Evolutionary conservation across 495 filamentous ascomycete species (phyloP).

Genomic region (Immersiella caudata): DNA sequence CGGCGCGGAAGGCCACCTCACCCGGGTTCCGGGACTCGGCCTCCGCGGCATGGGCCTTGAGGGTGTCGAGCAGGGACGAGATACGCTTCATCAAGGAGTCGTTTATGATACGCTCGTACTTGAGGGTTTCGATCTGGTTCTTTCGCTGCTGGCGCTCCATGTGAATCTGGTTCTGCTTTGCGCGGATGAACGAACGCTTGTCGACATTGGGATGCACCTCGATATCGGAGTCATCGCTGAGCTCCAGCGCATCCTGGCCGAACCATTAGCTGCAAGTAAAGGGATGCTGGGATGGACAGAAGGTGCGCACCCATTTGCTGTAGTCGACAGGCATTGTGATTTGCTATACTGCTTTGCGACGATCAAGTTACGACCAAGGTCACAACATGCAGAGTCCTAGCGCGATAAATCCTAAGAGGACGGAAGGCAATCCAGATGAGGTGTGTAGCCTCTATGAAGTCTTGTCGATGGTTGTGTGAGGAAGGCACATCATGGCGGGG

Average conservation of each 20-base stretch:
- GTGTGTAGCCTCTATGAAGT: neutral
- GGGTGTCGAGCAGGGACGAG: constrained; percentile 68
- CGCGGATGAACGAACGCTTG: constrained; percentile 96
- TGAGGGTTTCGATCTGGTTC: constrained; percentile 84
- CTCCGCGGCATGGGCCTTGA: constrained; percentile 69
- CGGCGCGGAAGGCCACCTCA: constrained; percentile 80
- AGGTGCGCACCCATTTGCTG: constrained; percentile 77
- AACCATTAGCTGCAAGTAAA: constrained; percentile 4
- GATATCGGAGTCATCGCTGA: constrained; percentile 96
- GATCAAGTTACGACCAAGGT: neutral
- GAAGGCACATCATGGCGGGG: constrained; percentile 11
- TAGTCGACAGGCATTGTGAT: constrained; percentile 85
- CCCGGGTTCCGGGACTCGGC: constrained; percentile 66
- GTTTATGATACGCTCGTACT: constrained; percentile 92
- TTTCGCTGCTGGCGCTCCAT: constrained; percentile 80
- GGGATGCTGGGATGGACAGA: neutral
- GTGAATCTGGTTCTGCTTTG: constrained; percentile 97
- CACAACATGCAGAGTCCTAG: neutral
- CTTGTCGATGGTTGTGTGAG: neutral
- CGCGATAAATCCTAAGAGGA: neutral
- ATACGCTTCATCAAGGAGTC: constrained; percentile 85
- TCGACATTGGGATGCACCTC: constrained; percentile 99
- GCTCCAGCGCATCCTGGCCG: constrained; percentile 78
- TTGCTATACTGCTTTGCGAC: neutral
- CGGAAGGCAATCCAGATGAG: neutral